phyloP scores from a whole-genome alignment of 2,329 filamentous ascomycete species.

The Cladophialophora carrionii region DNA sequence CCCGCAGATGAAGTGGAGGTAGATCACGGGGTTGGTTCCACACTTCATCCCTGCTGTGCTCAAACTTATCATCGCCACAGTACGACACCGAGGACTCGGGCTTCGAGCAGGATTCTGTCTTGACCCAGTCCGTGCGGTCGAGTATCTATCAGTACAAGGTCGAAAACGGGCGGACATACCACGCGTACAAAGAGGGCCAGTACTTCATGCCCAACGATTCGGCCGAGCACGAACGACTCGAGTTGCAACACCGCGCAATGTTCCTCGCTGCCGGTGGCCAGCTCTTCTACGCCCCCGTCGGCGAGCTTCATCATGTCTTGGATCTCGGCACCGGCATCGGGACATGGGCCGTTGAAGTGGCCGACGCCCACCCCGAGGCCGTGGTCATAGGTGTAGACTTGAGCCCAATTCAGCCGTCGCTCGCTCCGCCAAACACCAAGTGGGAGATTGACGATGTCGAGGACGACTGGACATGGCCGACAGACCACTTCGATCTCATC shows the following conservation, averaged over 20 bases:
- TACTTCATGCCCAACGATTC: slow-evolving; percentile 46
- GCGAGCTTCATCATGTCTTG: slow-evolving; percentile 27
- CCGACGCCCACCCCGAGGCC: slow-evolving; percentile 36
- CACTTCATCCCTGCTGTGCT: not conserved
- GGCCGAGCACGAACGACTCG: slow-evolving; percentile 44
- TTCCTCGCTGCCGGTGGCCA: slow-evolving; percentile 23
- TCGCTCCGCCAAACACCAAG: slow-evolving; percentile 59
- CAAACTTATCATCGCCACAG: slow-evolving; percentile 11
- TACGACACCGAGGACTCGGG: slow-evolving; percentile 22
- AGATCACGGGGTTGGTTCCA: slow-evolving; percentile 12
- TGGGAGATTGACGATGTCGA: slow-evolving; percentile 64
- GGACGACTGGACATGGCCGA: slow-evolving; percentile 57
- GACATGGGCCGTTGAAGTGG: slow-evolving; percentile 35
- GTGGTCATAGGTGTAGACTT: slow-evolving; percentile 35
- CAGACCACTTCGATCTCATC: slow-evolving; percentile 63
- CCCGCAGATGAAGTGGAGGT: slow-evolving; percentile 2
- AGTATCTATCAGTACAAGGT: slow-evolving; percentile 22
- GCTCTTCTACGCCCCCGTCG: slow-evolving; percentile 31
- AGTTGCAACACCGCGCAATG: slow-evolving; percentile 42
- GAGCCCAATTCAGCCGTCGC: slow-evolving; percentile 37
- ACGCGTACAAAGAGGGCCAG: slow-evolving; percentile 35
- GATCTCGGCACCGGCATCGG: slow-evolving; percentile 36
- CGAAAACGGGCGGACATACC: slow-evolving; percentile 35
- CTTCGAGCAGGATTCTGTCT: slow-evolving; percentile 8
- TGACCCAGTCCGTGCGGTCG: slow-evolving; percentile 22